These are phyloP conservation scores for Alnus rubra DNA, from an alignment of 306 rosid genomes.

Conservation along the genomic window DNA sequence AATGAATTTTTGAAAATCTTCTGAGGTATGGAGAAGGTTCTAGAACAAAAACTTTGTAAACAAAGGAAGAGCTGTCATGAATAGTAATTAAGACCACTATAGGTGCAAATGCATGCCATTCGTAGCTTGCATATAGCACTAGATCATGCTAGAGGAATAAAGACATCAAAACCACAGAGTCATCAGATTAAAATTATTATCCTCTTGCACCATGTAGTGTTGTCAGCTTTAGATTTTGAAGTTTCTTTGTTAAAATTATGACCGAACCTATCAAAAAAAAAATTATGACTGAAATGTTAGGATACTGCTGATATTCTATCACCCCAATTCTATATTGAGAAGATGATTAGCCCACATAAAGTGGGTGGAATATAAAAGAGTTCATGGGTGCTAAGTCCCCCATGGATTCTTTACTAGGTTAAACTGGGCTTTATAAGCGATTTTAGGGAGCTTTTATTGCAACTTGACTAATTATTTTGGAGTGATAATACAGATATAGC, in stretches of 20 bases:
- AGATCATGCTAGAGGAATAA: neutral
- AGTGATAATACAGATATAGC: no score
- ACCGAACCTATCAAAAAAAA: no score
- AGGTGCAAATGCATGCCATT: neutral
- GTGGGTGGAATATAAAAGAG: no score
- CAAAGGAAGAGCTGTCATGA: neutral
- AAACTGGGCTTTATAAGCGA: no score
- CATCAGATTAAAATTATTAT: slow-evolving; percentile 21
- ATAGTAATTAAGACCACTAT: neutral
- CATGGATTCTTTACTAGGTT: no score
- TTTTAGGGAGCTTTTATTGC: no score
- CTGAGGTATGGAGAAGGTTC: neutral
- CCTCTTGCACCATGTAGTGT: slow-evolving; percentile 8
- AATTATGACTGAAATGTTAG: neutral
- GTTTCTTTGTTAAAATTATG: neutral
- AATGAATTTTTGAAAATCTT: neutral
- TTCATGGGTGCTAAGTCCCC: no score
- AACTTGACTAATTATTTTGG: no score
- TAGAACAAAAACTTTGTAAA: neutral
- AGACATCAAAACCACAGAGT: neutral
- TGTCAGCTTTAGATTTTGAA: slow-evolving; percentile 19
- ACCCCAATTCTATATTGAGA: no score
- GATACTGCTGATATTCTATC: neutral
- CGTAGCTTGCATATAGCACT: neutral
- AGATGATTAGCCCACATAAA: neutral